phyloP scores from a whole-genome alignment of 495 filamentous ascomycete genomes.

The Xylaria curta region DNA sequence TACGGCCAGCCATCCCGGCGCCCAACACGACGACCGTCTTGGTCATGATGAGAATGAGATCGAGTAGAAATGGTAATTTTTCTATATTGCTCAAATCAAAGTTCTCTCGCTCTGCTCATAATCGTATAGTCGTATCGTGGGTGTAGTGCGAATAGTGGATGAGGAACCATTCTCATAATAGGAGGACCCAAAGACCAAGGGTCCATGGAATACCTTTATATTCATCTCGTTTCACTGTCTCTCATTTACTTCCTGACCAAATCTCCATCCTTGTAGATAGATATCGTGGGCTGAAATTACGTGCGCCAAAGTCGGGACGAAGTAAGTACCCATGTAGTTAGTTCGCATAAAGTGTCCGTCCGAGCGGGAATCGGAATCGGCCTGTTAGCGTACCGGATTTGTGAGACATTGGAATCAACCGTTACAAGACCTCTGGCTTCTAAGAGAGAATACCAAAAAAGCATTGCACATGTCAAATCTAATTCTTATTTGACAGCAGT shows the following conservation, averaged over 20 bases:
- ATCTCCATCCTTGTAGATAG: background rate
- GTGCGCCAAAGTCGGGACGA: background rate
- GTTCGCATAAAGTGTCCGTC: background rate
- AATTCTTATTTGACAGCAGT: background rate
- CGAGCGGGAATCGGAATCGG: background rate
- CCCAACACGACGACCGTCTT: slow-evolving; percentile 69
- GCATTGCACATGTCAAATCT: background rate
- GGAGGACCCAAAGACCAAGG: background rate
- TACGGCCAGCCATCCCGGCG: slow-evolving; percentile 61
- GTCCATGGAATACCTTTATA: background rate
- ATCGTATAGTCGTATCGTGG: background rate
- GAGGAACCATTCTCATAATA: background rate
- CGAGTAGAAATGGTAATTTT: background rate
- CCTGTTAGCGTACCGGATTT: background rate
- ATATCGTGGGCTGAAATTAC: background rate
- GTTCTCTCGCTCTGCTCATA: background rate
- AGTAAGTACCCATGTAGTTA: background rate
- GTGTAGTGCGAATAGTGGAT: background rate
- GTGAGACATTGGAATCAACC: background rate
- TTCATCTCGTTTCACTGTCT: background rate
- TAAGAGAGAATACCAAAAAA: background rate
- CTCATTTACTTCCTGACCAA: background rate
- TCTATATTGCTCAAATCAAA: background rate
- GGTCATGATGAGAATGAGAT: slow-evolving; percentile 38
- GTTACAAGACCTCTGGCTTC: background rate